Evolutionary conservation across 164 flowering plant species (phyloP).

Genomic region (Chimonanthus praecox): DNA sequence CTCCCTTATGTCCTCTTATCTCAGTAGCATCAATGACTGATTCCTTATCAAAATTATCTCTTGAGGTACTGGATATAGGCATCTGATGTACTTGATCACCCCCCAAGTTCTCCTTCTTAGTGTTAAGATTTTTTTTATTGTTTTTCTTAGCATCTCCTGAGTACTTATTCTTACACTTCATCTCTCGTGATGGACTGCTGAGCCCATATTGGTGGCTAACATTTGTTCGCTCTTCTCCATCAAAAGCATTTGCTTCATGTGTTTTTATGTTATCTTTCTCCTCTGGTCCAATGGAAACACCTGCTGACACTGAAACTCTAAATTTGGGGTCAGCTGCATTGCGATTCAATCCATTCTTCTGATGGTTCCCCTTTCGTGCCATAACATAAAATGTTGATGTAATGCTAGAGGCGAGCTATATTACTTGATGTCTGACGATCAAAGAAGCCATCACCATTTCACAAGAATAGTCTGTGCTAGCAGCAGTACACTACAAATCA

Average conservation of each 20-base stretch:
- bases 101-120: constrained; percentile 28
- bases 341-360: constrained; percentile 49
- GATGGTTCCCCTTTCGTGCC: constrained; percentile 68
- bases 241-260: constrained; percentile 26
- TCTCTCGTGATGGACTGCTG: constrained; percentile 14
- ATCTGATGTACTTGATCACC: constrained; percentile 21
- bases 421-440: background rate
- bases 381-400: constrained; percentile 17
- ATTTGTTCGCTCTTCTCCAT: constrained; percentile 33
- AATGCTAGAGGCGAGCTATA: constrained; percentile 1
- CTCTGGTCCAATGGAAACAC: constrained; percentile 18
- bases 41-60: constrained; percentile 15
- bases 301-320: constrained; percentile 33
- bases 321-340: constrained; percentile 33
- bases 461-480: background rate
- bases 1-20: constrained; percentile 18
- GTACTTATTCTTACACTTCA: constrained; percentile 10
- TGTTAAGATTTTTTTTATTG: constrained; percentile 28
- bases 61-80: constrained; percentile 14
- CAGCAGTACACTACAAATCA: background rate
- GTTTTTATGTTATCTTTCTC: constrained; percentile 23
- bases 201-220: constrained; percentile 18
- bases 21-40: constrained; percentile 22
- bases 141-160: constrained; percentile 30
- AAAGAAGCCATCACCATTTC: constrained; percentile 3